Base-by-base conservation (phyloP, 2,329 filamentous ascomycete species). In the Lachnellula subtilissima region DNA sequence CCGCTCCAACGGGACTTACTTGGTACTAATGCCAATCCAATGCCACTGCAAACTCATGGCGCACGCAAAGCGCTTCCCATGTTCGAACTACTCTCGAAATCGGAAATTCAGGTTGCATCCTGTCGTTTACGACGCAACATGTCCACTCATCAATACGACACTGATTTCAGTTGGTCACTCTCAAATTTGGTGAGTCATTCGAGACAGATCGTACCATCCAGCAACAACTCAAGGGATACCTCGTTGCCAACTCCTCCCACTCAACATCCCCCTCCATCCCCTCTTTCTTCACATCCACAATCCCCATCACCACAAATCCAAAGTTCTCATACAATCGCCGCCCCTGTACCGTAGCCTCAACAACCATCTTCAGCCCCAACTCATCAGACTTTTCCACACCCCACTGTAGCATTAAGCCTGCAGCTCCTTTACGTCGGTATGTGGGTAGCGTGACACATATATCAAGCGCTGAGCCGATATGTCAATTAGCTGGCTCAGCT, bases 41-140 rank as follows among this genome's bases (percentile, higher is more conserved):
- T 57, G 63, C 50, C 54, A 79, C 76, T 3, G 70, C 71, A 36
- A 72, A 79, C 56, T 72, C 71, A 3, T 80, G 76, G 76, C 72
- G 76, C 36, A 67, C 71, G 8, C 76, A 79, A 59, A 68, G 64
- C 11, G 75, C 74, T 23, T 65, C 76, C 1, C 77, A 80, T 54
- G 77, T 72, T 72, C 68, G 80, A 1, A 75, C 76, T 2, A 74
- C 72, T 2, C 69, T 80, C 0, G 76, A 79, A 62, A 64, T 74
- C 12, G 76, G 76, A 14, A 74, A 74, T 50, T 62, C 79, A 1
- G 70, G 67, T 47, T 79, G 77, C 59, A 76, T 80, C 39, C 77
- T 77, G 76, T 79, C 2, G 71, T 75, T 58, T 70, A 74, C 28
- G 77, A 64, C 19, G 19, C 75, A 50, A 69, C 77, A 59, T 78